These are phyloP conservation scores for Saccharomycopsis babjevae DNA, from an alignment of 805 yeast species.

Conservation along the genomic window DNA sequence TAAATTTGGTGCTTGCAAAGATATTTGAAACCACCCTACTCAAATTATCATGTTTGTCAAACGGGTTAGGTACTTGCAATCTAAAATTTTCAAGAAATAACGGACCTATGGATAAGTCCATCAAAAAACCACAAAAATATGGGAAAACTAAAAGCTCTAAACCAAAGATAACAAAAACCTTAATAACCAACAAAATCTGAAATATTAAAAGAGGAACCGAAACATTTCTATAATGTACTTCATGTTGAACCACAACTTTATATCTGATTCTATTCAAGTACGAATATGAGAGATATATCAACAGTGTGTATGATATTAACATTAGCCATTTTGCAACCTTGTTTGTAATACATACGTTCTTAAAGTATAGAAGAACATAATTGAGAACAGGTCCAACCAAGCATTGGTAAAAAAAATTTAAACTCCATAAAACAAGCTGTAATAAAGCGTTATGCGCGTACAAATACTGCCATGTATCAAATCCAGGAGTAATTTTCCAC, in stretches of 20 bases:
- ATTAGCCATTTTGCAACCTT: neutral
- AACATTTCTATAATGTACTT: neutral
- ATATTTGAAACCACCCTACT: conserved; percentile 1
- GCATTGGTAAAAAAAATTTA: conserved; percentile 8
- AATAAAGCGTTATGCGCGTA: neutral
- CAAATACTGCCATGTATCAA: neutral
- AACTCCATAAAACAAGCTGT: neutral
- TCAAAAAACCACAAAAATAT: conserved; percentile 67
- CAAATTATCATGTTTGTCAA: neutral
- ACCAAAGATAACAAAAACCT: conserved; percentile 64
- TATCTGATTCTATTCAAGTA: neutral
- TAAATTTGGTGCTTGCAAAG: conserved; percentile 4
- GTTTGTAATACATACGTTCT: neutral
- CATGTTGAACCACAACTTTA: neutral
- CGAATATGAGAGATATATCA: conserved; percentile 21
- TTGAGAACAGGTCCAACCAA: conserved; percentile 20
- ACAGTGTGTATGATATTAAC: conserved; percentile 29
- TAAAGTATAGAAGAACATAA: neutral
- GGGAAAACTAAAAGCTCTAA: conserved; percentile 85
- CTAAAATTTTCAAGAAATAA: conserved; percentile 26
- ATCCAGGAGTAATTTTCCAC: neutral
- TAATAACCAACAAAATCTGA: conserved; percentile 45
- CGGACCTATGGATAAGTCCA: conserved; percentile 63
- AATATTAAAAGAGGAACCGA: conserved; percentile 31
- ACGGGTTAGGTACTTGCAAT: conserved; percentile 12